phyloP scores from a whole-genome alignment of 1,139 yeast genomes.

The Zygotorulaspora mrakii region DNA sequence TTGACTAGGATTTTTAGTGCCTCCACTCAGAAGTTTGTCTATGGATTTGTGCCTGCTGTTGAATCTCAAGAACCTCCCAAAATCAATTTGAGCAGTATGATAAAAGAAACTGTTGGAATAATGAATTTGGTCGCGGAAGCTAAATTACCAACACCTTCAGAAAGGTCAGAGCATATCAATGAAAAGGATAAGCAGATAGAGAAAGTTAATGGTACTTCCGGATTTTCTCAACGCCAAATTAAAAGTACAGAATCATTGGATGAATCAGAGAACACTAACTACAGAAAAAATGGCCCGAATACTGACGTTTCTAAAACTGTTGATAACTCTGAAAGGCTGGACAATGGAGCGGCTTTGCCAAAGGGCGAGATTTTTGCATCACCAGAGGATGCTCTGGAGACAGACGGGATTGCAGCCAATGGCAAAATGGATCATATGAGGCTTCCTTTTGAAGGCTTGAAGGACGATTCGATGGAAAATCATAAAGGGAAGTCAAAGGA shows the following conservation, averaged over 20 bases:
- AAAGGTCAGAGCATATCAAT: not conserved
- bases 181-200: not conserved
- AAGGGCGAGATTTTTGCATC: not conserved
- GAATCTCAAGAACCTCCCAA: conserved; percentile 20
- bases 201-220: too few species aligned
- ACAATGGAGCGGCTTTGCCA: not conserved
- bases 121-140: conserved; percentile 37
- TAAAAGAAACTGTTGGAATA: conserved; percentile 40
- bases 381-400: not conserved
- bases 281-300: too few species aligned
- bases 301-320: not conserved
- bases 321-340: not conserved
- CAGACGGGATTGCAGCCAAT: not conserved
- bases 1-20: conserved; percentile 19
- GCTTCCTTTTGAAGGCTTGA: too few species aligned
- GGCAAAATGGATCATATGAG: too few species aligned
- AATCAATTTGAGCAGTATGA: conserved; percentile 21
- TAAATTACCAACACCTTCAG: not conserved
- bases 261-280: too few species aligned
- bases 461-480: too few species aligned
- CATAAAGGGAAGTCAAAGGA: not conserved
- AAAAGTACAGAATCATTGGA: too few species aligned
- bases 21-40: conserved; percentile 10
- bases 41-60: conserved; percentile 22
- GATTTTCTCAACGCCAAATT: too few species aligned